Evolutionary conservation across 2,329 filamentous ascomycete genomes (phyloP).

Genomic region (Fusarium piperis): DNA sequence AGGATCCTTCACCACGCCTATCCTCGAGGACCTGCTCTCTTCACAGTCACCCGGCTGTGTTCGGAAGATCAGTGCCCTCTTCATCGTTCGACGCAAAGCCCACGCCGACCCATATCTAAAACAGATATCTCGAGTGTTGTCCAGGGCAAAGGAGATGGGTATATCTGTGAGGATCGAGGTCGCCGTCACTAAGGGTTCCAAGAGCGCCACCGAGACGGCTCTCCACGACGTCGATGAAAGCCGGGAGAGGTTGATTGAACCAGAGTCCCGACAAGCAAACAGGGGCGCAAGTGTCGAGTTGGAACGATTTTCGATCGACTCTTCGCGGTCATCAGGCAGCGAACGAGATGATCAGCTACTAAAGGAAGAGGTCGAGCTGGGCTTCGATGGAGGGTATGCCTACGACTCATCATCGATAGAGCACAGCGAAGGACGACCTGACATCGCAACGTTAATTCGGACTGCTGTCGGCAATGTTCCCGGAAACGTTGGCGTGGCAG

Average conservation of each 20-base stretch:
- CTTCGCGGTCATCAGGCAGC: slow-evolving; percentile 20
- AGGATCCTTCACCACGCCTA: slow-evolving; percentile 37
- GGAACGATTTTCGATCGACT: slow-evolving; percentile 39
- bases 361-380: slow-evolving; percentile 39
- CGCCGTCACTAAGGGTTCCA: slow-evolving; percentile 26
- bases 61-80: slow-evolving; percentile 35
- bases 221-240: slow-evolving; percentile 29
- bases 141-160: slow-evolving; percentile 36
- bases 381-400: slow-evolving; percentile 17
- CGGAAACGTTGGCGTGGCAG: slow-evolving; percentile 33
- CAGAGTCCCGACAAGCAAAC: slow-evolving; percentile 3
- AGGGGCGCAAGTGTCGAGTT: slow-evolving; percentile 30
- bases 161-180: slow-evolving; percentile 35
- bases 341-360: slow-evolving; percentile 33
- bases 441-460: slow-evolving; percentile 33
- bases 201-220: neutral
- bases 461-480: slow-evolving; percentile 24
- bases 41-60: slow-evolving; percentile 33
- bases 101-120: slow-evolving; percentile 35
- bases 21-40: slow-evolving; percentile 33
- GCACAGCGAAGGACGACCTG: slow-evolving; percentile 37
- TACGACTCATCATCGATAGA: slow-evolving; percentile 25
- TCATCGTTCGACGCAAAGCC: slow-evolving; percentile 29
- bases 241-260: slow-evolving; percentile 32
- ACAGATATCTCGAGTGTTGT: slow-evolving; percentile 16